Base-by-base conservation (phyloP, 2,329 filamentous ascomycete species). In the Aspergillus sp. region DNA sequence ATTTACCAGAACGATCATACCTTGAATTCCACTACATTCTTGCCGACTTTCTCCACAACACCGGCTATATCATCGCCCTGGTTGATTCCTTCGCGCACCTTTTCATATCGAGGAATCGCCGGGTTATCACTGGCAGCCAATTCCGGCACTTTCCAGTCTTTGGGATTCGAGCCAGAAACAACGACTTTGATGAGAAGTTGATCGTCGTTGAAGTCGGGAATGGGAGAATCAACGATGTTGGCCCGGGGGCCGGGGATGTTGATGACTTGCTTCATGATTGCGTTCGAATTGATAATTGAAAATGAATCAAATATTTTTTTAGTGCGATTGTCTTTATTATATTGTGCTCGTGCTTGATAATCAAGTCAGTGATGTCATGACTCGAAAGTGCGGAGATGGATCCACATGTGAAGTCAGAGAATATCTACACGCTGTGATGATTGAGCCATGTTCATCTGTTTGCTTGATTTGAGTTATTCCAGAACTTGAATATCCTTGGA, bases 11-110 rank as follows among this genome's bases (percentile, higher is more conserved):
- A 27, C 19, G 8, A 27, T 19, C 39, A 9, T 27, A 45, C 41
- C 32, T 73, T 72, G 67, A 81, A 80, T 45, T 78, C 75, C 30
- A 63, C 70, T 5, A 81, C 76, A 35, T 71, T 65, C 9, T 65
- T 54, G 5, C 77, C 77, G 11, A 79, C 70, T 32, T 61, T 56
- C 50, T 76, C 68, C 5, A 81, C 68, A 32, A 69, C 68, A 27
- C 72, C 72, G 0, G 73, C 72, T 37, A 76, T 74, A 50, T 76
- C 74, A 50, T 77, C 73, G 37, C 73, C 73, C n/a, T 61, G 57
- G 58, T 75, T 75, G 34, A 51, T 46, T 5, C 28, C 28, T 6
- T 33, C 13, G 11, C 7, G 28, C 1, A 27, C 28, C 7, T 32
- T 12, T 9, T 27, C 28, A 37, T 41, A 49, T 27, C 45, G 43